Conservation (phyloP, 306 rosid genomes). For the Dalbergia cochinchinensis region DNA sequence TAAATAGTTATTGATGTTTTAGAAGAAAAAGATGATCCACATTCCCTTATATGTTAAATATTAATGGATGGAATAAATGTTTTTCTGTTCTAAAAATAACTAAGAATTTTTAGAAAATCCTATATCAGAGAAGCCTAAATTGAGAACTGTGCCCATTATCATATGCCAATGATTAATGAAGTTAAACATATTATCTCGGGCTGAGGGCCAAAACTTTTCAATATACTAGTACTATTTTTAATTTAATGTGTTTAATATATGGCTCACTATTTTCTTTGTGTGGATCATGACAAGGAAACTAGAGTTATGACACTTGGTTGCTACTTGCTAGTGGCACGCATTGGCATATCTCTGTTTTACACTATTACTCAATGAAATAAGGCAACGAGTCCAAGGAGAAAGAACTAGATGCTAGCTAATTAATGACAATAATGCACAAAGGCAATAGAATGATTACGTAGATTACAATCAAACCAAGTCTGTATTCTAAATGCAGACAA, state of each 20-base stretch:
- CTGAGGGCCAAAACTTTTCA: background rate
- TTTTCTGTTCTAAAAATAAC: no score
- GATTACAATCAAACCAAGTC: conserved; percentile 43
- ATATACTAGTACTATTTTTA: background rate
- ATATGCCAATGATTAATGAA: conserved; percentile 33
- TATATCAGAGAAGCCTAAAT: background rate
- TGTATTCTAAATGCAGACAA: conserved; percentile 54
- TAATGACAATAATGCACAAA: conserved; percentile 34
- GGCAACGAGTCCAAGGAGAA: conserved; percentile 33
- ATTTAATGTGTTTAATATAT: background rate
- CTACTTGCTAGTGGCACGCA: conserved; percentile 25
- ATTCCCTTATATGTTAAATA: no score
- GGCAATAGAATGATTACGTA: conserved; percentile 42
- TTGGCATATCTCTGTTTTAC: conserved; percentile 32
- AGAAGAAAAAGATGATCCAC: no score
- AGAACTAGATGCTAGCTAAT: conserved; percentile 42
- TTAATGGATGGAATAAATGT: no score
- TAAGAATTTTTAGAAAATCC: no score
- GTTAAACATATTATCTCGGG: background rate
- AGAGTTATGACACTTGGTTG: background rate
- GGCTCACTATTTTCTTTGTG: background rate
- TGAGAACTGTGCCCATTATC: conserved; percentile 31
- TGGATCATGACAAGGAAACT: conserved; percentile 4
- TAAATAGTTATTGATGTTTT: no score
- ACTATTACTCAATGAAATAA: background rate